These are phyloP conservation scores for Biscutella laevigata DNA, from an alignment of 441 rosid genomes.

Conservation along the genomic window DNA sequence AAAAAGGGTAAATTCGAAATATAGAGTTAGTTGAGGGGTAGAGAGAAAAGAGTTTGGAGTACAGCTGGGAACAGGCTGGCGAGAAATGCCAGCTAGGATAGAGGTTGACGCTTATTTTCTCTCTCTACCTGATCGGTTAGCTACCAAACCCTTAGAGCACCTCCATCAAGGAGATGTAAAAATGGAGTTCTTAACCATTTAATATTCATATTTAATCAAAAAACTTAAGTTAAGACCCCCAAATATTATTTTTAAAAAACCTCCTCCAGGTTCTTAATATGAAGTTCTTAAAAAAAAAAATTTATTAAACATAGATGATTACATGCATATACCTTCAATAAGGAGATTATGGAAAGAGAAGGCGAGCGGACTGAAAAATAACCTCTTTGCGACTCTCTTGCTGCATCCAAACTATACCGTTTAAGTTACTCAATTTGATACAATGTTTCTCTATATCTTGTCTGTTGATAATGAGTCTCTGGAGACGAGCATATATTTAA, in stretches of 20 bases:
- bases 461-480: slow-evolving; percentile 17
- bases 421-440: slow-evolving; percentile 19
- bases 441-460: slow-evolving; percentile 9
- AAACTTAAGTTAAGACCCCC: too few relatives aligned
- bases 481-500: slow-evolving; percentile 23
- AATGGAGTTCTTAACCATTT: too few relatives aligned
- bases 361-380: slow-evolving; percentile 37
- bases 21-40: not conserved
- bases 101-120: slow-evolving; percentile 25
- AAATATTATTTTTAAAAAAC: too few relatives aligned
- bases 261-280: too few relatives aligned
- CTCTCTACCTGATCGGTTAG: slow-evolving; percentile 29
- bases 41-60: slow-evolving; percentile 25
- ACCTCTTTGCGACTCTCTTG: not conserved
- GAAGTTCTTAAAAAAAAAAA: too few relatives aligned
- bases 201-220: too few relatives aligned
- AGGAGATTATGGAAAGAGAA: slow-evolving; percentile 83
- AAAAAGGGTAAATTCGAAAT: not conserved
- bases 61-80: slow-evolving; percentile 63
- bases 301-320: too few relatives aligned
- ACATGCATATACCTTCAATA: too few relatives aligned
- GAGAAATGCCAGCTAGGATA: slow-evolving; percentile 28
- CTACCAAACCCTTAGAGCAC: slow-evolving; percentile 29
- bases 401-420: not conserved
- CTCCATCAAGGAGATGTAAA: too few relatives aligned